phyloP scores from a whole-genome alignment of 2,329 filamentous ascomycete species.

The Xylariaceae sp. region DNA sequence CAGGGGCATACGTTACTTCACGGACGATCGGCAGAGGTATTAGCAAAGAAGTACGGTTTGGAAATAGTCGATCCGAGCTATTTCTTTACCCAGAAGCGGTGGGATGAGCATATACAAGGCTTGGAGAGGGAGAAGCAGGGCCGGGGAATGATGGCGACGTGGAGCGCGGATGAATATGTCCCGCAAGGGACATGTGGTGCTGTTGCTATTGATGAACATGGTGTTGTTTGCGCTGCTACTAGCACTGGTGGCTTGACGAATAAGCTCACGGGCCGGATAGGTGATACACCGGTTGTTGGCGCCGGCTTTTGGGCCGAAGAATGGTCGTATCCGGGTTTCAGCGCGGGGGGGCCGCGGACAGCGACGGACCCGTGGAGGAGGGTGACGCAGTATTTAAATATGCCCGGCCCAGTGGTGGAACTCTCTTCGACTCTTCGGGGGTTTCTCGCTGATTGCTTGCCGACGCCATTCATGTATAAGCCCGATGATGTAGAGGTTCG shows the following conservation, averaged over 20 bases:
- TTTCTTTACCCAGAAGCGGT: slow-evolving; percentile 72
- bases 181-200: slow-evolving; percentile 82
- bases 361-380: slow-evolving; percentile 18
- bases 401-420: slow-evolving; percentile 33
- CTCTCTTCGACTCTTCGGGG: slow-evolving; percentile 41
- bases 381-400: slow-evolving; percentile 14
- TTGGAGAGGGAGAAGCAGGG: slow-evolving; percentile 42
- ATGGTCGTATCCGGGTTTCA: slow-evolving; percentile 53
- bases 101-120: slow-evolving; percentile 69
- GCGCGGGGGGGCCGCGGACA: slow-evolving; percentile 10
- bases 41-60: slow-evolving; percentile 64
- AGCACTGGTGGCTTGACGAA: slow-evolving; percentile 79
- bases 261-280: slow-evolving; percentile 77
- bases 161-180: slow-evolving; percentile 60
- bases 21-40: slow-evolving; percentile 60
- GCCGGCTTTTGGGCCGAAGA: slow-evolving; percentile 89
- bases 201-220: slow-evolving; percentile 71
- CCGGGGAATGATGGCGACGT: slow-evolving; percentile 40
- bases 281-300: slow-evolving; percentile 78
- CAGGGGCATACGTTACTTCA: slow-evolving; percentile 66
- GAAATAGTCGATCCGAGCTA: slow-evolving; percentile 64
- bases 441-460: slow-evolving; percentile 56
- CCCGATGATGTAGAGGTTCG: slow-evolving; percentile 33
- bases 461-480: slow-evolving; percentile 40
- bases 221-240: slow-evolving; percentile 63